Evolutionary conservation across 1,139 yeast species (phyloP).

Genomic region (Nakaseomyces bracarensis): DNA sequence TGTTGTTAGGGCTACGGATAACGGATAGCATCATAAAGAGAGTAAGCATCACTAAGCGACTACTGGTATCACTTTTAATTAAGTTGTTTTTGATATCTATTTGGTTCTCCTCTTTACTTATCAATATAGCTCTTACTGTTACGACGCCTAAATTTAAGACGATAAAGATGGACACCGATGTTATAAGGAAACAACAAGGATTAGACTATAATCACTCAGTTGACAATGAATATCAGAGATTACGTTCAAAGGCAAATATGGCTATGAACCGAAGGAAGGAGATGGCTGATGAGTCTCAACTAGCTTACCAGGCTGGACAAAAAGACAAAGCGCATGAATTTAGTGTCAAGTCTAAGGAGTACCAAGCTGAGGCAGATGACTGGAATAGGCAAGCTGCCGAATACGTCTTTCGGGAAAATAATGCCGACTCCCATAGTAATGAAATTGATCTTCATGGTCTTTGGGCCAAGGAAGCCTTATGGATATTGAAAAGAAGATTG

Average conservation of each 20-base stretch:
- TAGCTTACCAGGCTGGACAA: conserved; percentile 69
- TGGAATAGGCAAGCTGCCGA: conserved; percentile 79
- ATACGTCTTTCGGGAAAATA: conserved; percentile 81
- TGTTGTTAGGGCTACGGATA: too few species aligned
- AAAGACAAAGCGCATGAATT: conserved; percentile 62
- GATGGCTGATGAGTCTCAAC: conserved; percentile 60
- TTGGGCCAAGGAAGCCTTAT: conserved; percentile 80
- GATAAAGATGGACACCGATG: conserved; percentile 4
- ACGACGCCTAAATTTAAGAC: background rate
- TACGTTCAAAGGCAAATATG: conserved; percentile 61
- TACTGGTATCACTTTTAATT: too few species aligned
- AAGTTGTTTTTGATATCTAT: background rate
- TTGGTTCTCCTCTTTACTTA: background rate
- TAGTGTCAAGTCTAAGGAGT: conserved; percentile 58
- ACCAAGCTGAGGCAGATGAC: conserved; percentile 47
- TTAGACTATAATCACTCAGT: conserved; percentile 67
- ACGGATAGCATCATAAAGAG: too few species aligned
- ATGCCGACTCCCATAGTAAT: conserved; percentile 70
- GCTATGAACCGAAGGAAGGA: conserved; percentile 51
- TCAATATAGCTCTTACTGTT: background rate
- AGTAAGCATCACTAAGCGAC: too few species aligned
- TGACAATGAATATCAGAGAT: conserved; percentile 54
- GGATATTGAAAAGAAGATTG: conserved; percentile 64
- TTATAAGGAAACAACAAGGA: conserved; percentile 18
- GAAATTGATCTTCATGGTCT: conserved; percentile 94